These are phyloP conservation scores for Termitomyces sp. DNA, from an alignment of 768 basidiomycete species.

Conservation along the genomic window DNA sequence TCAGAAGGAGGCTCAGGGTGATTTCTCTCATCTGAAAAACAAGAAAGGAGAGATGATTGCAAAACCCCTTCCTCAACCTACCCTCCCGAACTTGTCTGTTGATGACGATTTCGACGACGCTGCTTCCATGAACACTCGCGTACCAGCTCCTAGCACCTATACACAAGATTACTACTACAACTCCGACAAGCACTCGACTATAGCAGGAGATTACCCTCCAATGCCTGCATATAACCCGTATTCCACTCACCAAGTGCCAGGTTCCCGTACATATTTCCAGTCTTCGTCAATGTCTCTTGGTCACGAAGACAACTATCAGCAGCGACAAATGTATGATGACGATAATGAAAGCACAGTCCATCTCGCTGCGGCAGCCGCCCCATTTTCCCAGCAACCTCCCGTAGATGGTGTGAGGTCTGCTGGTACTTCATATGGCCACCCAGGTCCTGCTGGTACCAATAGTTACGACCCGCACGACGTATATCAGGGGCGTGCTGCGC, in stretches of 20 bases:
- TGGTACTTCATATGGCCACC: constrained; percentile 12
- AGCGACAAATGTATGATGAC: constrained; percentile 53
- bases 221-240: constrained; percentile 82
- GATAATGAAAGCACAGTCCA: constrained; percentile 65
- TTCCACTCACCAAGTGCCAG: constrained; percentile 48
- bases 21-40: constrained; percentile 88
- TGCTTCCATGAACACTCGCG: constrained; percentile 54
- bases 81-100: constrained; percentile 87
- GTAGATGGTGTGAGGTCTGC: constrained; percentile 26
- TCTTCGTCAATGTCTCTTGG: constrained; percentile 53
- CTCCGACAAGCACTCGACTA: constrained; percentile 44
- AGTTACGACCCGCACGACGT: constrained; percentile 50
- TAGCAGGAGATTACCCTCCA: constrained; percentile 47
- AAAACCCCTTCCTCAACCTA: constrained; percentile 88
- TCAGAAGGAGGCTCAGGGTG: constrained; percentile 88
- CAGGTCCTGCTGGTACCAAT: constrained; percentile 18
- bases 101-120: constrained; percentile 69
- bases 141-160: constrained; percentile 50
- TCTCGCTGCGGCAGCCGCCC: constrained; percentile 55
- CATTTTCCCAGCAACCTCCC: constrained; percentile 45
- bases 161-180: constrained; percentile 54
- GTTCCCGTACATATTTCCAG: constrained; percentile 52
- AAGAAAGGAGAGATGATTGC: constrained; percentile 83
- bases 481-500: constrained; percentile 46
- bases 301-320: constrained; percentile 44